phyloP scores from a whole-genome alignment of 2,329 filamentous ascomycete genomes.

The Alternaria postmessia region DNA sequence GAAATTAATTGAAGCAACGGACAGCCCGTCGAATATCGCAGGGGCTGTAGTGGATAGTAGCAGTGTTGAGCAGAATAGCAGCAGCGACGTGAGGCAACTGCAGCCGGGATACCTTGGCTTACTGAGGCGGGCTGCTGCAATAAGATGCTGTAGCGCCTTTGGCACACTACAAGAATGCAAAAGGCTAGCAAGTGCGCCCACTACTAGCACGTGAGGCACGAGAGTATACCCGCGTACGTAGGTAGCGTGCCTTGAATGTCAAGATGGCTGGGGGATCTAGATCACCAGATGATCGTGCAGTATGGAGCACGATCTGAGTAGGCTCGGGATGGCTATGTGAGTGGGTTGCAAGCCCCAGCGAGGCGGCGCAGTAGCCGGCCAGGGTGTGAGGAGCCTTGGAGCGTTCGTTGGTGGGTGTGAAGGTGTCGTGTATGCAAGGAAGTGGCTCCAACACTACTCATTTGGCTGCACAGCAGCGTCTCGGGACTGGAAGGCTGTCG shows the following conservation, averaged over 20 bases:
- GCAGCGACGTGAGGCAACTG: constrained; percentile 19
- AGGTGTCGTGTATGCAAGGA: constrained; percentile 2
- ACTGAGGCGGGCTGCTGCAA: neutral
- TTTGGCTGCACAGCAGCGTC: neutral
- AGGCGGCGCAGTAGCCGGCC: neutral
- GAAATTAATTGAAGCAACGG: constrained; percentile 19
- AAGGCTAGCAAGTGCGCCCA: neutral
- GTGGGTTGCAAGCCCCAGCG: neutral
- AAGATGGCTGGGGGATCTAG: constrained; percentile 1
- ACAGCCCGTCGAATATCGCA: constrained; percentile 19
- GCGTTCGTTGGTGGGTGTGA: constrained; percentile 8
- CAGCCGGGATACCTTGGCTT: constrained; percentile 21
- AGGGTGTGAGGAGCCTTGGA: neutral
- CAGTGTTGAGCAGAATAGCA: constrained; percentile 14
- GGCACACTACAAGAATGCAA: neutral
- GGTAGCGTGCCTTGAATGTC: neutral
- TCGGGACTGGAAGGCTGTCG: neutral
- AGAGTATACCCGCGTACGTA: neutral
- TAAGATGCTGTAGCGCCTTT: neutral
- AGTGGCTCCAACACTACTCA: neutral
- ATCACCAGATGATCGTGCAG: constrained; percentile 11
- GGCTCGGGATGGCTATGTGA: constrained; percentile 1
- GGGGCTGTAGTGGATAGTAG: constrained; percentile 17
- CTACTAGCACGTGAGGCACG: neutral
- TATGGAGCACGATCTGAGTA: constrained; percentile 3